Evolutionary conservation across 768 basidiomycete genomes (phyloP).

Genomic region (Psilocybe tampanensis): DNA sequence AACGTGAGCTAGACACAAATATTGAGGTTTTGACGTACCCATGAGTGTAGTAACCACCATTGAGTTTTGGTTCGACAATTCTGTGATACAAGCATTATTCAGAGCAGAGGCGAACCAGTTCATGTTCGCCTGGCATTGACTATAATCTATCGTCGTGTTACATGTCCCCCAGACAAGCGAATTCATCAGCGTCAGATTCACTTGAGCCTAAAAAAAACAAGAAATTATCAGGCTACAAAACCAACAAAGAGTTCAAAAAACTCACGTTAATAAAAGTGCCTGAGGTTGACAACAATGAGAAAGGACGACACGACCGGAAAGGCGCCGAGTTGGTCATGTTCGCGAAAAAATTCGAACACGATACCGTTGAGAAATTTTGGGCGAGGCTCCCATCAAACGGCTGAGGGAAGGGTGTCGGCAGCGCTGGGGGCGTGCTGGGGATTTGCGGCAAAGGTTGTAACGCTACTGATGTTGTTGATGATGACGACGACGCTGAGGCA

Average conservation of each 20-base stretch:
- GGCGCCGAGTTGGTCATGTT: conserved; percentile 68
- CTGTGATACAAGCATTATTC: conserved; percentile 52
- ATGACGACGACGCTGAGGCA: conserved; percentile 20
- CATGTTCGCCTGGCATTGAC: conserved; percentile 71
- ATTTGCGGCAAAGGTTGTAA: conserved; percentile 44
- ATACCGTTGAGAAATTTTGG: conserved; percentile 63
- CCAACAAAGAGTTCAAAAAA: conserved; percentile 13
- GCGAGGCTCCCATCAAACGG: conserved; percentile 66
- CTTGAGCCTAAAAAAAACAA: conserved; percentile 56
- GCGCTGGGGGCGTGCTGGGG: conserved; percentile 48
- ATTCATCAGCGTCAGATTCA: conserved; percentile 64
- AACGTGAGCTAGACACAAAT: too few relatives aligned
- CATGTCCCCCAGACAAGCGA: conserved; percentile 79
- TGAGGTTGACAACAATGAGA: conserved; percentile 65
- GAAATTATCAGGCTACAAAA: background rate
- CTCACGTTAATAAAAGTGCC: conserved; percentile 55
- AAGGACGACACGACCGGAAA: conserved; percentile 77
- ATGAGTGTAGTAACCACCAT: conserved; percentile 56
- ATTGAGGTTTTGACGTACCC: conserved; percentile 39
- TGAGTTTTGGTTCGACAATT: conserved; percentile 53
- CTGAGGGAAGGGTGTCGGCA: conserved; percentile 81
- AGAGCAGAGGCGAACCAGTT: conserved; percentile 56
- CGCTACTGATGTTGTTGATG: conserved; percentile 20
- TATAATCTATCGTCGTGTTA: conserved; percentile 51
- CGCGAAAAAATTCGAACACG: conserved; percentile 71